phyloP scores from a whole-genome alignment of 768 basidiomycete genomes.

The Gautieria morchelliformis region DNA sequence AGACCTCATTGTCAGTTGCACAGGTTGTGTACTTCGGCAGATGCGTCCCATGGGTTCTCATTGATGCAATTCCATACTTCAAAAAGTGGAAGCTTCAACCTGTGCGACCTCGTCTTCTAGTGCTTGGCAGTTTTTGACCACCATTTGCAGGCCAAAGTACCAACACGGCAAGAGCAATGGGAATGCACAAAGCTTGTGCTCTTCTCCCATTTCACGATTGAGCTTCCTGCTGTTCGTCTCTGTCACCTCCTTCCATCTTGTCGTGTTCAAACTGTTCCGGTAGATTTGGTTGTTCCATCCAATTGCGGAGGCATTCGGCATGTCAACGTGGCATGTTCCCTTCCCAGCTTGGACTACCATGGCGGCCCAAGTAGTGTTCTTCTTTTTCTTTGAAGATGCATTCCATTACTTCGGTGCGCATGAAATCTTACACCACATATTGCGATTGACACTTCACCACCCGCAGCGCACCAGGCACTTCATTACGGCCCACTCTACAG shows the following conservation, averaged over 20 bases:
- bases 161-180: conserved; percentile 80
- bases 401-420: conserved; percentile 80
- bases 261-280: neutral
- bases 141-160: conserved; percentile 44
- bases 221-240: conserved; percentile 69
- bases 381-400: conserved; percentile 94
- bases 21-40: conserved; percentile 97
- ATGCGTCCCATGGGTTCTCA: conserved; percentile 89
- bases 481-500: conserved; percentile 82
- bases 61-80: conserved; percentile 93
- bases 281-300: conserved; percentile 92
- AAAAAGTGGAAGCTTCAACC: conserved; percentile 90
- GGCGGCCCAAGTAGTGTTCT: conserved; percentile 68
- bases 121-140: neutral
- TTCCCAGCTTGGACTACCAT: conserved; percentile 69
- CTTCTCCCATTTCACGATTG: conserved; percentile 91
- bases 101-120: conserved; percentile 21
- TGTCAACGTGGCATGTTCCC: conserved; percentile 89
- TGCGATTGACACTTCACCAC: neutral
- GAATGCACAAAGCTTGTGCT: conserved; percentile 92
- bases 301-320: conserved; percentile 76
- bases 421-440: neutral
- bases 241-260: neutral
- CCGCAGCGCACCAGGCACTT: conserved; percentile 74
- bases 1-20: neutral